phyloP scores from a whole-genome alignment of 2,329 filamentous ascomycete genomes.

The Fusarium algeriense region DNA sequence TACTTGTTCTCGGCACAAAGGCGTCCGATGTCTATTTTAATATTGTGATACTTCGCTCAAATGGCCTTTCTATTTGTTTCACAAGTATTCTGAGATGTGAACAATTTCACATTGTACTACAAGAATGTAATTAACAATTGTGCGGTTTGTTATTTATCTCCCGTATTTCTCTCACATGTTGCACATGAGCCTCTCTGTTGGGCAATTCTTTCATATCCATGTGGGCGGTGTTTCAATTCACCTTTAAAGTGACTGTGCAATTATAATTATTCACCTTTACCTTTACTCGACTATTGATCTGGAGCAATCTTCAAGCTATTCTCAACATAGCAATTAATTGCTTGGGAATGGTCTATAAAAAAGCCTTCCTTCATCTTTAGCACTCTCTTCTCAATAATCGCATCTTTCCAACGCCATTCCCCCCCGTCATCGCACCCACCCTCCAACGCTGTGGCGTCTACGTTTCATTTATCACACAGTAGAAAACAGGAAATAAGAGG shows the following conservation, averaged over 20 bases:
- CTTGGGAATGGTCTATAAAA: too few relatives aligned
- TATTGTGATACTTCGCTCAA: too few relatives aligned
- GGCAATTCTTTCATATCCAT: neutral
- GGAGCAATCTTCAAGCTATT: neutral
- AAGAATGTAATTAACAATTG: too few relatives aligned
- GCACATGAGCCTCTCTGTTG: neutral
- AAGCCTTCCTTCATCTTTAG: neutral
- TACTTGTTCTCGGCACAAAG: neutral
- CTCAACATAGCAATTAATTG: neutral
- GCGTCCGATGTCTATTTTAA: too few relatives aligned
- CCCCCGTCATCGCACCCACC: conserved; percentile 18
- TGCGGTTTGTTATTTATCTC: neutral
- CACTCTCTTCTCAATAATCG: conserved; percentile 11
- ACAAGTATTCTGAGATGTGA: neutral
- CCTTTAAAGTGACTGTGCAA: neutral
- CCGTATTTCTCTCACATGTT: neutral
- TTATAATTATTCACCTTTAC: neutral
- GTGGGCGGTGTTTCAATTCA: neutral
- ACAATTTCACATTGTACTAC: too few relatives aligned
- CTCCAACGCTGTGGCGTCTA: conserved; percentile 28
- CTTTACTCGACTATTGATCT: too few relatives aligned
- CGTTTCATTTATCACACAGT: conserved; percentile 20
- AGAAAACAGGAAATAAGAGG: neutral
- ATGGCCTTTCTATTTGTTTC: too few relatives aligned
- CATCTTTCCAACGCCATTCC: conserved; percentile 29